Evolutionary conservation across 768 basidiomycete genomes (phyloP), one percentile per base, ranked within the genome.

Genomic region (Hericium coralloides): DNA sequence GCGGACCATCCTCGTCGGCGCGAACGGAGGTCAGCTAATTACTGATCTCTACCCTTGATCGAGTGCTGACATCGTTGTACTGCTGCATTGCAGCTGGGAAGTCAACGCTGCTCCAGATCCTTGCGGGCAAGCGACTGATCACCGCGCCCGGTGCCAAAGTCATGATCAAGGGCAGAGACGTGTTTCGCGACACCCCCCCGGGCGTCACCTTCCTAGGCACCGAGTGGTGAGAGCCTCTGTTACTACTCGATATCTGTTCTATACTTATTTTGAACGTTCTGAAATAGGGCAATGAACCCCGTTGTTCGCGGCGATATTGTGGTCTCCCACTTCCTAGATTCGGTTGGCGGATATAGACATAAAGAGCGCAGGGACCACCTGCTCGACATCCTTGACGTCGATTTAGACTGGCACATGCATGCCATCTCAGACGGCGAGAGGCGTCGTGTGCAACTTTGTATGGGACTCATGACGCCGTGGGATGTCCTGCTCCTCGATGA

Each of bases 371-470:
- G 95, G 43, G 92, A 99, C 68, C 72, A 66, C 7, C 78, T 99
- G 3, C 83, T 99, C 55, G 87, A 93, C 70, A 89, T 99, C 58
- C 75, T 98, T 45, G 95, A 98, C 67, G 82, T 99, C 57, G 97
- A 99, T 72, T 73, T 98, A 18, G 89, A 94, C 66, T 99, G 92
- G 94, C 91, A 83, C 60, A 95, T 95, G 92, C 92, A 95, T 67
- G 72, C 85, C 58, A 95, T 99, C 58, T 95, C 93, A 3, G 97
- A 99, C 68, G 97, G 97, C 50, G 97, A 98, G 72, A 81, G 97
- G 53, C 82, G 97, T 2, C 72, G 87, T 2, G 92, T 98, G 4
- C 97, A 99, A 70, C 84, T 98, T 36, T 92, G 91, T 59, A 93
- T 95, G 76, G 95, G 97, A 2, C 79, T 99, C 36, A 98, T 99